A percentile compares a stretch with the other conserved stretches of the same genome.
Evolutionary conservation across 345 rosid species (phyloP).

Genomic region (Eucalyptus cladocalyx): DNA sequence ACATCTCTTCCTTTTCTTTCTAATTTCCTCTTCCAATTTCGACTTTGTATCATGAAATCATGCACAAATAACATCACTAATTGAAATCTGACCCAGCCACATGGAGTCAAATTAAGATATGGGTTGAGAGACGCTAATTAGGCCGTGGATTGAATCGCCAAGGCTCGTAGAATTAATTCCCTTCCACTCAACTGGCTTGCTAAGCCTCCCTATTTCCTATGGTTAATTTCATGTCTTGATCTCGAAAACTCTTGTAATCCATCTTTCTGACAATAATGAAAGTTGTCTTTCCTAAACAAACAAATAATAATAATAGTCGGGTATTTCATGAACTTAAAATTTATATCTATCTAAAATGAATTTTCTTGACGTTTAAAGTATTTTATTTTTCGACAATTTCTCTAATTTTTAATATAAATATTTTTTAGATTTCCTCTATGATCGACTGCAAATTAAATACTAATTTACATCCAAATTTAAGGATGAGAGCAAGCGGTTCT

Average conservation of each 20-base stretch:
- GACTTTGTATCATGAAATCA: not conserved
- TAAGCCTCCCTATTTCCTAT: not conserved
- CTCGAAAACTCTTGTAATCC: not conserved
- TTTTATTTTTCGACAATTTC: not conserved
- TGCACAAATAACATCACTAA: not conserved
- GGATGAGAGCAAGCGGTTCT: accelerated
- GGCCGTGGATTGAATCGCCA: not conserved
- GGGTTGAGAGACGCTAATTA: not conserved
- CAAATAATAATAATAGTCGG: not conserved
- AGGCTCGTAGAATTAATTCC: accelerated
- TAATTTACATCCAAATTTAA: not conserved
- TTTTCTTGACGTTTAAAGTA: accelerated
- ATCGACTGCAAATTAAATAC: accelerated
- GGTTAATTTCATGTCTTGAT: not conserved
- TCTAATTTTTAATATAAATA: not conserved
- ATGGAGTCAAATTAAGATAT: not conserved
- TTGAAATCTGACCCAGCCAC: too few relatives aligned
- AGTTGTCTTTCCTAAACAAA: not conserved
- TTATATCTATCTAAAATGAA: not conserved
- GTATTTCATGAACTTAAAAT: not conserved
- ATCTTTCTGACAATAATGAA: accelerated
- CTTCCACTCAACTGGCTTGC: not conserved
- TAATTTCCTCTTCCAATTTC: not conserved
- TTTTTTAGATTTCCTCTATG: not conserved
- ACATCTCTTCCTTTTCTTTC: not conserved